Evolutionary conservation across 2,329 filamentous ascomycete genomes (phyloP).

Genomic region (Bipolaris cookei): DNA sequence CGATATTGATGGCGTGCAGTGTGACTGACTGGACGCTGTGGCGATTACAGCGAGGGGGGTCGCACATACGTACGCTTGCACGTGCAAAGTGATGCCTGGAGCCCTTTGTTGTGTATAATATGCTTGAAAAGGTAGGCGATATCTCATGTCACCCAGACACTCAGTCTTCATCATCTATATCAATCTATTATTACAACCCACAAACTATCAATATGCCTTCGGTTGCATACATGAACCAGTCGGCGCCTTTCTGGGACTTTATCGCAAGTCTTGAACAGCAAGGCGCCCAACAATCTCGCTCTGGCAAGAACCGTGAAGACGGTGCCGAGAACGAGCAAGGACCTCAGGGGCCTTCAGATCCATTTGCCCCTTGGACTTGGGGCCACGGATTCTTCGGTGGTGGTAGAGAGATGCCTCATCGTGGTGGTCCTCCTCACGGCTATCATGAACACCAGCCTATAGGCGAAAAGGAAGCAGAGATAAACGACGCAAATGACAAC

Average conservation of each 20-base stretch:
- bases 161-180: conserved; percentile 14
- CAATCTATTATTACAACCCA: conserved; percentile 10
- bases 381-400: conserved; percentile 40
- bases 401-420: conserved; percentile 35
- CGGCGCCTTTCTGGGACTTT: conserved; percentile 64
- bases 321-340: conserved; percentile 33
- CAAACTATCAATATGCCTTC: conserved; percentile 55
- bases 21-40: conserved; percentile 25
- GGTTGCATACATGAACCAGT: conserved; percentile 60
- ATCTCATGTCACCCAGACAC: conserved; percentile 14
- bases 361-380: conserved; percentile 46
- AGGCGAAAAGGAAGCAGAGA: conserved; percentile 20
- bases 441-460: conserved; percentile 25
- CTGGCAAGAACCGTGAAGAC: conserved; percentile 46
- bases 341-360: conserved; percentile 20
- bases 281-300: conserved; percentile 48
- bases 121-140: conserved; percentile 17
- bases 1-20: conserved; percentile 5
- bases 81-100: conserved; percentile 41
- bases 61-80: conserved; percentile 38
- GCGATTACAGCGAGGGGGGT: conserved; percentile 24
- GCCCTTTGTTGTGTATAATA: conserved; percentile 33
- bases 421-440: conserved; percentile 36
- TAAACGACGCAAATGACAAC: conserved; percentile 32
- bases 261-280: conserved; percentile 58